Evolutionary conservation across 2,329 filamentous ascomycete genomes (phyloP).

Genomic region (Scopulariopsis brevicaulis): DNA sequence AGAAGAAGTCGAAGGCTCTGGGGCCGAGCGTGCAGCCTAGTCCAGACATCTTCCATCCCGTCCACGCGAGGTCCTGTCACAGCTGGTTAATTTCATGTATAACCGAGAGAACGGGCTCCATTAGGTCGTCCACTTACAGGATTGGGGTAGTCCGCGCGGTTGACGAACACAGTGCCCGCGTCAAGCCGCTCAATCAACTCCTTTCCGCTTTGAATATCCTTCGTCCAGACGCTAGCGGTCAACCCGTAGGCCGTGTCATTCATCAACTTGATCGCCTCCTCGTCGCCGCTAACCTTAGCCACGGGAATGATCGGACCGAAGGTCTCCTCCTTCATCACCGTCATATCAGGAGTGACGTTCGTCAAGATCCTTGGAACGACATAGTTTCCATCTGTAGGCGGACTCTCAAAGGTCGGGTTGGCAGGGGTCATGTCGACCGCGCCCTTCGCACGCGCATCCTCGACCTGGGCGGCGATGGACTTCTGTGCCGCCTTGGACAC

Average conservation of each 20-base stretch:
- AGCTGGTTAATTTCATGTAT: constrained; percentile 75
- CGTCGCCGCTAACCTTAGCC: constrained; percentile 34
- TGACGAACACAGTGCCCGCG: too few relatives aligned
- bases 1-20: too few relatives aligned
- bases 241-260: constrained; percentile 86
- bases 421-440: constrained; percentile 76
- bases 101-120: constrained; percentile 72
- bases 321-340: constrained; percentile 74
- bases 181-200: constrained; percentile 17
- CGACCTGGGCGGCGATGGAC: constrained; percentile 66
- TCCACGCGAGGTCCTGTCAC: constrained; percentile 28
- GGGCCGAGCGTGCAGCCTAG: constrained; percentile 32
- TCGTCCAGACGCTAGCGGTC: constrained; percentile 6
- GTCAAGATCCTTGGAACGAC: constrained; percentile 76
- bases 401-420: constrained; percentile 63
- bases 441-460: constrained; percentile 72
- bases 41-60: constrained; percentile 60
- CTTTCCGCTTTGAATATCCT: constrained; percentile 11
- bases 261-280: constrained; percentile 73
- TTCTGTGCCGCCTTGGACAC: constrained; percentile 70
- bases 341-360: constrained; percentile 79
- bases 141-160: too few relatives aligned
- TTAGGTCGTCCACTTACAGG: too few relatives aligned
- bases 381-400: constrained; percentile 68
- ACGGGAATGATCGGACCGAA: too few relatives aligned